Evolutionary conservation across 345 rosid species (phyloP), one percentile per base, ranked within the genome.

Genomic region (Crucihimalaya himalaica): DNA sequence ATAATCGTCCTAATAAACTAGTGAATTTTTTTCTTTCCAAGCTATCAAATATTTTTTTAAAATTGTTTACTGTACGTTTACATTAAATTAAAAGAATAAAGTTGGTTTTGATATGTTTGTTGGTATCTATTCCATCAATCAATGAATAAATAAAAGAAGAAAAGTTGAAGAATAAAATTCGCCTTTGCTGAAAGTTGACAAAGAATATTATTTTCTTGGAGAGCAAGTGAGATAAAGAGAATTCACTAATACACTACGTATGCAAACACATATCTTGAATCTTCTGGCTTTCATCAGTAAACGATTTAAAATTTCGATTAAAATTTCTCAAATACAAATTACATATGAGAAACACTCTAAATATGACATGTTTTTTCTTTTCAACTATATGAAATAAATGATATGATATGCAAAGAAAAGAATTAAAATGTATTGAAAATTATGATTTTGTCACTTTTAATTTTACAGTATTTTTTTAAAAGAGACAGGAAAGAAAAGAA

Each of bases 151-250:
- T 13, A 61, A 13, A 23, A 1, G 35, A 56, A 55, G 31, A 40
- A 70, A 76, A 70, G 66, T 70, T 56, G 52, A 63, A 68, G 60
- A 55, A 69, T 27, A 54, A 13, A 29, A 18, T 32, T 55, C 52
- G 23, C 66, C 46, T 76, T 76, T 69, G 52, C 21, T 19, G 2
- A 75, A 76, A 76, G 63, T 52, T 61, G 57, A 61, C 32, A 53
- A 25, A 23, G 70, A 68, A 76, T 76, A 76, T 23, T 69, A 43
- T 5, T 61, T 60, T 62, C 75, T 62, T 75, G 23, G 58, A 62
- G 25, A 69, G 58, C 32, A 69, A 69, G 70, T 21, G 64, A 46
- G 21, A 45, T 45, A 43, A 57, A 74, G 78, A 46, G 56, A 46
- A 73, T 47, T 45, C 57, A 32, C 19, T 19, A 31, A 40, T 46